Percentiles rank a stretch among this genome's conserved stretches.
Conservation (phyloP, 1,284 basidiomycete species). For the Naganishia sp. region DNA sequence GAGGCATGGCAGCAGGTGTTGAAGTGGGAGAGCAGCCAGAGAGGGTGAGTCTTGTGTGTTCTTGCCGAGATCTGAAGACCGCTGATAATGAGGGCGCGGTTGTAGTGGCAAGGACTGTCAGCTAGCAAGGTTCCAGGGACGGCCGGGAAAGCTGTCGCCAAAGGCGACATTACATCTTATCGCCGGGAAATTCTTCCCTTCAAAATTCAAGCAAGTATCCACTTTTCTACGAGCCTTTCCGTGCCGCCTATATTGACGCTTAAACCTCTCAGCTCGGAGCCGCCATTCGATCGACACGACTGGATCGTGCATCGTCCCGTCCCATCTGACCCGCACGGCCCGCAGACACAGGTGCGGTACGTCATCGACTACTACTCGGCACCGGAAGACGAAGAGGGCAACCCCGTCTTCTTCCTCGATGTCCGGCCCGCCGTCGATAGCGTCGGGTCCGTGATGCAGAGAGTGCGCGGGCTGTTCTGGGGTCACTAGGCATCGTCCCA, state of each 20-base stretch:
- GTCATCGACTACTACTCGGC: conserved; percentile 96
- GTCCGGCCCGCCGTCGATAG: conserved; percentile 86
- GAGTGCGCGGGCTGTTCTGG: conserved; percentile 25
- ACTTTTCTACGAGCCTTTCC: not conserved
- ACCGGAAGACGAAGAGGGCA: conserved; percentile 77
- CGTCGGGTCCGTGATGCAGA: conserved; percentile 53
- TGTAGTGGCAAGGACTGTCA: conserved; percentile 58
- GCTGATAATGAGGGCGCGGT: not conserved
- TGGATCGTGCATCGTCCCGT: conserved; percentile 83
- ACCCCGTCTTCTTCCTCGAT: conserved; percentile 87
- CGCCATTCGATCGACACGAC: conserved; percentile 98
- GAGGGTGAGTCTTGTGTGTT: conserved; percentile 43
- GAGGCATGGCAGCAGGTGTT: conserved; percentile 93
- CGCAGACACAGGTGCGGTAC: conserved; percentile 66
- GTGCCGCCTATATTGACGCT: no score
- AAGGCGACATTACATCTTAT: conserved; percentile 85
- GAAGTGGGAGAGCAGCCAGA: conserved; percentile 80
- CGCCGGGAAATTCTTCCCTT: conserved; percentile 83
- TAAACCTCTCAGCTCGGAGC: conserved; percentile 65
- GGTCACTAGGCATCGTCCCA: conserved; percentile 1
- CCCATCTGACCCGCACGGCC: conserved; percentile 44
- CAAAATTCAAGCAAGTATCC: conserved; percentile 74
- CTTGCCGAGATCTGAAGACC: no score
- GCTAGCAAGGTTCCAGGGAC: conserved; percentile 82
- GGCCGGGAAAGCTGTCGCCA: conserved; percentile 75